Evolutionary conservation across 148 eudicot species (phyloP).

Genomic region (Polygonum maritimum): DNA sequence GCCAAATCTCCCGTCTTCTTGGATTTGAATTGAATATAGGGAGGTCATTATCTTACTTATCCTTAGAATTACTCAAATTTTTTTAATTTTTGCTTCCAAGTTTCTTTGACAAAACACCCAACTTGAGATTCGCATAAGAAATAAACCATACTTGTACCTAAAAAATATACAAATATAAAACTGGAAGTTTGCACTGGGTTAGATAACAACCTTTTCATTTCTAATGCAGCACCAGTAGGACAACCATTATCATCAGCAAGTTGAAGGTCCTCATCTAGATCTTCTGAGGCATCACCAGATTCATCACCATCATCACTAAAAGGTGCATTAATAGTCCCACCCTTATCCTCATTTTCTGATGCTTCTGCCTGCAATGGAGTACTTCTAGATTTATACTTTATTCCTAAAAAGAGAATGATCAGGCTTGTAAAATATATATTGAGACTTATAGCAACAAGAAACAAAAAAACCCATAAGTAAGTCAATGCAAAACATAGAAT

Average conservation of each 20-base stretch:
- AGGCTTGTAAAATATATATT: not conserved
- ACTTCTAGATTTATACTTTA: constrained; percentile 14
- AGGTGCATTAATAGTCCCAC: constrained; percentile 17
- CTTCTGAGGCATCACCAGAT: constrained; percentile 36
- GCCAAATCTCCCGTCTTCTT: too few species aligned
- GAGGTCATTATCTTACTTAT: too few species aligned
- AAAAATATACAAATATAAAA: not conserved
- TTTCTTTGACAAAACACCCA: too few species aligned
- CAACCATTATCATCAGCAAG: constrained; percentile 17
- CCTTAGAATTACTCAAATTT: too few species aligned
- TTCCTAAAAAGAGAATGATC: not conserved
- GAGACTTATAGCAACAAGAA: not conserved
- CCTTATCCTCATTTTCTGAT: not conserved
- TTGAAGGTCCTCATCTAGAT: constrained; percentile 19
- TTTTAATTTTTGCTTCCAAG: too few species aligned
- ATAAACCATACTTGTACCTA: not conserved
- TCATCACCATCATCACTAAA: constrained; percentile 36
- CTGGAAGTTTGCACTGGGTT: too few species aligned
- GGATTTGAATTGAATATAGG: too few species aligned
- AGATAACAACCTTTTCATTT: constrained; percentile 34
- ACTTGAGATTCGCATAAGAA: not conserved
- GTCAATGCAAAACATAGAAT: not conserved
- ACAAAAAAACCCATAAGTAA: not conserved
- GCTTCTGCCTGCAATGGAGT: constrained; percentile 8
- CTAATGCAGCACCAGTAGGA: constrained; percentile 24